These are phyloP conservation scores for Chondrus crispus DNA, from an alignment of 23 red algal genomes.

Conservation along the genomic window DNA sequence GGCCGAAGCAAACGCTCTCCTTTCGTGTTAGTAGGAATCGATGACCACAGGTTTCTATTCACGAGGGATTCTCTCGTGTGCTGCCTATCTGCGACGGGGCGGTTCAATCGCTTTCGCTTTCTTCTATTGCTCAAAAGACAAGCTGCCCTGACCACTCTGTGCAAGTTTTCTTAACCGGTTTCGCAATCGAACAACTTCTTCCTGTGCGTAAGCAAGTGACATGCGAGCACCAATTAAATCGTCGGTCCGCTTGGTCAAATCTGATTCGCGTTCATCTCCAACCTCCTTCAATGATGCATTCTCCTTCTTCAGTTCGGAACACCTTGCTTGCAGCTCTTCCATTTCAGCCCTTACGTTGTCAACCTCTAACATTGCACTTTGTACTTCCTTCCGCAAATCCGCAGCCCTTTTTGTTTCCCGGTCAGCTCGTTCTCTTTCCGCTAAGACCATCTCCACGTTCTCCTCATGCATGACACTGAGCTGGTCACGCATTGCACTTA, in stretches of 20 bases:
- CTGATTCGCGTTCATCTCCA: background rate
- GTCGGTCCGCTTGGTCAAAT: background rate
- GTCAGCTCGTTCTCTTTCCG: background rate
- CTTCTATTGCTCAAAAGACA: conserved; percentile 25
- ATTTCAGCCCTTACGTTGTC: background rate
- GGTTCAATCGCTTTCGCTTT: background rate
- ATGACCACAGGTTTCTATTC: no score
- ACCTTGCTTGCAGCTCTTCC: background rate
- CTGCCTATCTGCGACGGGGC: no score
- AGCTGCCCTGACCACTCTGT: background rate
- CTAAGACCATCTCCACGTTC: background rate
- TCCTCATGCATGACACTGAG: background rate
- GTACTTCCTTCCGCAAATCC: conserved; percentile 14
- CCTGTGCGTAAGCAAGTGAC: conserved; percentile 38
- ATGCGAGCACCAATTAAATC: conserved; percentile 44
- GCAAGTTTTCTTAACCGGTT: conserved; percentile 51
- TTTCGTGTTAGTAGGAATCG: no score
- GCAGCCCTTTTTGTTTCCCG: background rate
- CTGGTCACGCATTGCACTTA: background rate
- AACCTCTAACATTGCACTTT: background rate
- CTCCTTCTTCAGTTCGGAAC: conserved; percentile 21
- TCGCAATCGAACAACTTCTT: conserved; percentile 49
- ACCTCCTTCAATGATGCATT: conserved; percentile 7
- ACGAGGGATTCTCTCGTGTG: no score
- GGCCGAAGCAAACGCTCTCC: no score